These are phyloP conservation scores for Nothophytophthora sp. DNA, from an alignment of 352 stramenopile species.

Conservation along the genomic window DNA sequence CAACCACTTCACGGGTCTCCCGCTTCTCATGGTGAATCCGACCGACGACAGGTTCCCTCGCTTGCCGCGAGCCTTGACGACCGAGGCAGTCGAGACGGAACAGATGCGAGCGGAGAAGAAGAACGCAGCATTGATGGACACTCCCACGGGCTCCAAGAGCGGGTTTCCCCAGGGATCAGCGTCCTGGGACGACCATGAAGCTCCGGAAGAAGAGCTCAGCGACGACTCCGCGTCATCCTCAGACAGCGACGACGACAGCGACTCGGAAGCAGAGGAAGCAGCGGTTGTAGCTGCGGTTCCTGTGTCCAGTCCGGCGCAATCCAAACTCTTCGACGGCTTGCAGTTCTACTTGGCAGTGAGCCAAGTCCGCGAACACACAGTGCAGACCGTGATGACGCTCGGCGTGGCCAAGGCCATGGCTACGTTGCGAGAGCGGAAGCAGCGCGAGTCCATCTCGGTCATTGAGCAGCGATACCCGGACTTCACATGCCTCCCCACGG, in stretches of 20 bases:
- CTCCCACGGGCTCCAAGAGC: slow-evolving; percentile 2
- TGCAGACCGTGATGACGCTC: slow-evolving; percentile 36
- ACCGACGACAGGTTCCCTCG: slow-evolving; percentile 25
- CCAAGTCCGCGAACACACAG: slow-evolving; percentile 35
- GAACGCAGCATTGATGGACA: slow-evolving; percentile 22
- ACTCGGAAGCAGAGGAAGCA: slow-evolving; percentile 10
- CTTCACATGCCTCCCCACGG: slow-evolving; percentile 52
- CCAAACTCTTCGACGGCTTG: slow-evolving; percentile 54
- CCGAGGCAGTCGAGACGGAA: slow-evolving; percentile 7
- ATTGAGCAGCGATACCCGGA: slow-evolving; percentile 68
- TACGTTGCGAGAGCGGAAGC: slow-evolving; percentile 27
- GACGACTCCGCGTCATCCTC: slow-evolving; percentile 26
- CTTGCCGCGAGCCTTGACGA: slow-evolving; percentile 8
- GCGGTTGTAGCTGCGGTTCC: neutral
- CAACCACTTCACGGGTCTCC: slow-evolving; percentile 25
- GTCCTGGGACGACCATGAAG: slow-evolving; percentile 28
- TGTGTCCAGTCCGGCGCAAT: slow-evolving; percentile 11
- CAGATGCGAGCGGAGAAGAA: slow-evolving; percentile 32
- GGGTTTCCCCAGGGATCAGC: slow-evolving; percentile 3
- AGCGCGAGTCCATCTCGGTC: slow-evolving; percentile 51
- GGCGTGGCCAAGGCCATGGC: slow-evolving; percentile 38
- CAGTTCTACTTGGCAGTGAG: slow-evolving; percentile 67
- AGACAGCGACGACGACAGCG: slow-evolving; percentile 19
- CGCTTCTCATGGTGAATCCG: slow-evolving; percentile 35
- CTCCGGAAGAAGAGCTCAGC: slow-evolving; percentile 29